Evolutionary conservation across 2,329 filamentous ascomycete genomes (phyloP).

Genomic region (Pseudogymnoascus sp.): DNA sequence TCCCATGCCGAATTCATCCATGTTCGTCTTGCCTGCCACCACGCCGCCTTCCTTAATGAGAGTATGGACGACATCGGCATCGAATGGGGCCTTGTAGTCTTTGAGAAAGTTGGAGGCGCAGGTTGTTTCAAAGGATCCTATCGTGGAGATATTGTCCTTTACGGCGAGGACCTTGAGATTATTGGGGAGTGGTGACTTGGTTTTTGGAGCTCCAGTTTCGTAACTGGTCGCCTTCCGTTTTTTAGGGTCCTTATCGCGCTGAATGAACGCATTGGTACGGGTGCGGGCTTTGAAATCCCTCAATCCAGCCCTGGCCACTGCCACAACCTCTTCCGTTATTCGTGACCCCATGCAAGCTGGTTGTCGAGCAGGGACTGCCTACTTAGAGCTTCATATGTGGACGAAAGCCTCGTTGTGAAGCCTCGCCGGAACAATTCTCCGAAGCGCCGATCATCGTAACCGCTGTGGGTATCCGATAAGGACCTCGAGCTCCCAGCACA

Average conservation of each 20-base stretch:
- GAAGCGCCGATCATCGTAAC: background rate
- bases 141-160: constrained; percentile 71
- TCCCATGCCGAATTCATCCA: constrained; percentile 96
- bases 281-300: background rate
- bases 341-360: background rate
- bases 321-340: background rate
- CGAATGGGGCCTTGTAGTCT: constrained; percentile 66
- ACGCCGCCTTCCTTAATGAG: constrained; percentile 55
- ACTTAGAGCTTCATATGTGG: background rate
- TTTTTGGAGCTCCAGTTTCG: too few relatives aligned
- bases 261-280: background rate
- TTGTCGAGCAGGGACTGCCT: background rate
- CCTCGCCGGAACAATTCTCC: background rate
- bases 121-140: constrained; percentile 57
- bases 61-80: constrained; percentile 69
- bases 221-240: background rate
- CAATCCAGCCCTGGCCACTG: background rate
- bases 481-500: background rate
- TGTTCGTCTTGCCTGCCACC: constrained; percentile 74
- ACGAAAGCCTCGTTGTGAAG: background rate
- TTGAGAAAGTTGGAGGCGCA: constrained; percentile 70
- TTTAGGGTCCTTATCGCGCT: background rate
- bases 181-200: background rate
- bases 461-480: constrained; percentile 1
- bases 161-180: constrained; percentile 34